Conservation (phyloP, 495 filamentous ascomycete species). For the Neurospora sublineolata region DNA sequence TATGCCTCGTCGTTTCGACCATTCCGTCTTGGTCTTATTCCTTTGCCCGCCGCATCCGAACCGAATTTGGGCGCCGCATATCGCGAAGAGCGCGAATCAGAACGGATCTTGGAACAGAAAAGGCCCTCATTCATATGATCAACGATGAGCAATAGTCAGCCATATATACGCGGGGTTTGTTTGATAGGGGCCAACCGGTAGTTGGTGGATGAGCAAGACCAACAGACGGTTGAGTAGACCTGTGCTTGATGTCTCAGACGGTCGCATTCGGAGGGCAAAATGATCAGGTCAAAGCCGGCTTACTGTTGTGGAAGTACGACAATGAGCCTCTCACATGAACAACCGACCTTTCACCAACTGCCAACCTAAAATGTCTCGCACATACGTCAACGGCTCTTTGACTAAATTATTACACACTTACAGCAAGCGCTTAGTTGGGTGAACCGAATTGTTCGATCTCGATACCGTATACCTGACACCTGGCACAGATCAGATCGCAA, state of each 20-base stretch:
- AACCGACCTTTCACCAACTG: background rate
- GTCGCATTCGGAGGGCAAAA: background rate
- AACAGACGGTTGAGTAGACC: background rate
- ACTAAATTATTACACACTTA: background rate
- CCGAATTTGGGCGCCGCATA: background rate
- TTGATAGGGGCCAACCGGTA: background rate
- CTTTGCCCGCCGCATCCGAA: background rate
- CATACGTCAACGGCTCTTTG: background rate
- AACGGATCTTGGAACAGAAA: background rate
- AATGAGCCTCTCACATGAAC: background rate
- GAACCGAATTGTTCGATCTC: background rate
- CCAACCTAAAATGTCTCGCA: background rate
- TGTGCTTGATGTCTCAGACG: background rate
- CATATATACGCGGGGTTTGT: background rate
- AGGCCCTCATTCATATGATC: background rate
- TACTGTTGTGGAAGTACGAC: background rate
- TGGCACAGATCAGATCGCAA: background rate
- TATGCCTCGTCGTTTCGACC: background rate
- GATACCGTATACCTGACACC: background rate
- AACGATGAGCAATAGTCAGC: background rate
- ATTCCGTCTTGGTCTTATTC: background rate
- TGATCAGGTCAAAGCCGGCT: background rate
- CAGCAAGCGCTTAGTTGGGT: background rate
- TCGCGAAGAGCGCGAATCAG: background rate
- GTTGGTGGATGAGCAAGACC: background rate